phyloP scores from a whole-genome alignment of 108 stramenopile genomes.

The Pseudonitzschia delicatissima region DNA sequence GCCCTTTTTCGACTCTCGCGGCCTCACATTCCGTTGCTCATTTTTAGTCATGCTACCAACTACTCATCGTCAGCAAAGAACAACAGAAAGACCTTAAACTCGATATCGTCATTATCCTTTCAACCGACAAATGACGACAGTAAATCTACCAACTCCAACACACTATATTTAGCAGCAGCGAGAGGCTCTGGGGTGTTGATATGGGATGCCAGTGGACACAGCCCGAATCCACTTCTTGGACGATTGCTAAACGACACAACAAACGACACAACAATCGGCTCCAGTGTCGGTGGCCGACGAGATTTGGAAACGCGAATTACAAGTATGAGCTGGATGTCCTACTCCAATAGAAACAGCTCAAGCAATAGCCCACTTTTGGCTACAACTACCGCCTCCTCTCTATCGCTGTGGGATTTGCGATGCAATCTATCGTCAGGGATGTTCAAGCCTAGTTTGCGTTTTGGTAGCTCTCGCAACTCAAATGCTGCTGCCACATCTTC shows the following conservation, averaged over 20 bases:
- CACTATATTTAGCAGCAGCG: conserved; percentile 59
- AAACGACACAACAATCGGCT: conserved; percentile 1
- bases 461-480: conserved; percentile 29
- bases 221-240: conserved; percentile 64
- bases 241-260: conserved; percentile 44
- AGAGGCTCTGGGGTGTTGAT: conserved; percentile 63
- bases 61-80: background rate
- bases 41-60: conserved; percentile 40
- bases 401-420: conserved; percentile 67
- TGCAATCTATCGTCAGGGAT: conserved; percentile 29
- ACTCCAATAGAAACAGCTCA: conserved; percentile 1
- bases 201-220: conserved; percentile 78
- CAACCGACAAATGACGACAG: conserved; percentile 9
- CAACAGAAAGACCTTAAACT: background rate
- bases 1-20: conserved; percentile 38
- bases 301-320: conserved; percentile 22
- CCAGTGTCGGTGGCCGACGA: background rate
- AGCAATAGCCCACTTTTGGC: conserved; percentile 27
- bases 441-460: conserved; percentile 52
- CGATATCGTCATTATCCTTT: conserved; percentile 32
- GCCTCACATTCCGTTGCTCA: conserved; percentile 39
- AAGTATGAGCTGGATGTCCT: conserved; percentile 46
- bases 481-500: background rate
- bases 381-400: conserved; percentile 44
- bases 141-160: background rate